Conservation (phyloP, 495 filamentous ascomycete species). For the Evernia prunastri region DNA sequence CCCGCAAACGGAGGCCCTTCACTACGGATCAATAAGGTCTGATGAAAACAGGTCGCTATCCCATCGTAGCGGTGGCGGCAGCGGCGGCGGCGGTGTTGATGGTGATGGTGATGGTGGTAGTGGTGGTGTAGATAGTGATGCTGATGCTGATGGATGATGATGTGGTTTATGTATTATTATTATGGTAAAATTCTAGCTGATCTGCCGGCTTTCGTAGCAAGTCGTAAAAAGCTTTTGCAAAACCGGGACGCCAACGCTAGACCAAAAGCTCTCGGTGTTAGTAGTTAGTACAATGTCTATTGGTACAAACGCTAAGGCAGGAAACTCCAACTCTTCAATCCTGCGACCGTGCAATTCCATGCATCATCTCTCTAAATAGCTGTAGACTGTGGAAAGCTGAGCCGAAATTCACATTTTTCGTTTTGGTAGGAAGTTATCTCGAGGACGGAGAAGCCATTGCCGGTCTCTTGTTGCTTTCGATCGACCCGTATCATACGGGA, state of each 20-base stretch:
- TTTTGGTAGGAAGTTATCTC: background rate
- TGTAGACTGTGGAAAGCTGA: background rate
- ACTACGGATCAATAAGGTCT: background rate
- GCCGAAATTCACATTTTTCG: slow-evolving; percentile 14
- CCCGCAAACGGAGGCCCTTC: background rate
- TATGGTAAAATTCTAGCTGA: background rate
- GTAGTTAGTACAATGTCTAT: slow-evolving; percentile 13
- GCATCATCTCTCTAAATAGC: background rate
- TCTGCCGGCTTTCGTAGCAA: background rate
- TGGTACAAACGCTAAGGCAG: slow-evolving; percentile 9
- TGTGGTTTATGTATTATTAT: background rate
- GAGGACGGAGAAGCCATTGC: background rate
- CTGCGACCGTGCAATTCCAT: slow-evolving; percentile 11
- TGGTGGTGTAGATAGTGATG: background rate
- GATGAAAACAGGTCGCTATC: background rate
- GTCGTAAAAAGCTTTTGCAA: slow-evolving; percentile 12
- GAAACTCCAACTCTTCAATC: background rate
- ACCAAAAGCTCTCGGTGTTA: slow-evolving; percentile 8
- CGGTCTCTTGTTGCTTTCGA: slow-evolving; percentile 24
- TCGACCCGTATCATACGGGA: slow-evolving; percentile 44
- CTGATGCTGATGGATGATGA: background rate
- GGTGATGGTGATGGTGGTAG: background rate
- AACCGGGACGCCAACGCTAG: slow-evolving; percentile 21
- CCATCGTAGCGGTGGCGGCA: too few species aligned
- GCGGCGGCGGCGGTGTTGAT: too few species aligned